A percentile compares a stretch with the other conserved stretches of the same genome.
These are phyloP conservation scores for Xerocomellus amylosporus DNA, from an alignment of 768 basidiomycete genomes.

Conservation along the genomic window DNA sequence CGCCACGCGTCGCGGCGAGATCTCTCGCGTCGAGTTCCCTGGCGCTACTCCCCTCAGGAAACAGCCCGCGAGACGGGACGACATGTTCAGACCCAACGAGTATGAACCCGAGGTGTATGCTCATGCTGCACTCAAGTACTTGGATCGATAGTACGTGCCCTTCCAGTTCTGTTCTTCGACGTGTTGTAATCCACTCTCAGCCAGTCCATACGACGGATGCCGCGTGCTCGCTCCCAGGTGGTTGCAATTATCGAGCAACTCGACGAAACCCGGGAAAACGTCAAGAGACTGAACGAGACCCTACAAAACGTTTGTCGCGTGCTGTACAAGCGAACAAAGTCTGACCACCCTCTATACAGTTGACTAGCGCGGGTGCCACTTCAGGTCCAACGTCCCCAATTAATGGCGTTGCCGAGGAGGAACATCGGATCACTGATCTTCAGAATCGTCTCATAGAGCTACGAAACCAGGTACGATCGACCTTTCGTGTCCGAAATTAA, in stretches of 20 bases:
- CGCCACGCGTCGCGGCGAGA: slow-evolving; percentile 36
- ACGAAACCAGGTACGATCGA: slow-evolving; percentile 35
- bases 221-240: slow-evolving; percentile 44
- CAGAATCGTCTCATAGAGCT: slow-evolving; percentile 42
- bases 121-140: slow-evolving; percentile 69
- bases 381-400: slow-evolving; percentile 25
- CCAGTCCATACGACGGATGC: slow-evolving; percentile 48
- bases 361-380: slow-evolving; percentile 15
- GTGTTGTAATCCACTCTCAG: slow-evolving; percentile 36
- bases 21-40: slow-evolving; percentile 63
- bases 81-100: slow-evolving; percentile 36
- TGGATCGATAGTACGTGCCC: slow-evolving; percentile 68
- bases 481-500: background rate
- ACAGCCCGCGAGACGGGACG: slow-evolving; percentile 41
- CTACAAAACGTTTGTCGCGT: slow-evolving; percentile 39
- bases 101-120: slow-evolving; percentile 75
- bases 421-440: slow-evolving; percentile 41
- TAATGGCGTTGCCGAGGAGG: slow-evolving; percentile 38
- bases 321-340: slow-evolving; percentile 1
- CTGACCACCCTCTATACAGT: slow-evolving; percentile 5
- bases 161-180: background rate
- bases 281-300: slow-evolving; percentile 34
- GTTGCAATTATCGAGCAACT: slow-evolving; percentile 39
- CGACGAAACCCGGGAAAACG: slow-evolving; percentile 35
- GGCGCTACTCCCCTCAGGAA: slow-evolving; percentile 68